Conservation (phyloP, 78 protist genomes). For the Bigelowiella natans region DNA sequence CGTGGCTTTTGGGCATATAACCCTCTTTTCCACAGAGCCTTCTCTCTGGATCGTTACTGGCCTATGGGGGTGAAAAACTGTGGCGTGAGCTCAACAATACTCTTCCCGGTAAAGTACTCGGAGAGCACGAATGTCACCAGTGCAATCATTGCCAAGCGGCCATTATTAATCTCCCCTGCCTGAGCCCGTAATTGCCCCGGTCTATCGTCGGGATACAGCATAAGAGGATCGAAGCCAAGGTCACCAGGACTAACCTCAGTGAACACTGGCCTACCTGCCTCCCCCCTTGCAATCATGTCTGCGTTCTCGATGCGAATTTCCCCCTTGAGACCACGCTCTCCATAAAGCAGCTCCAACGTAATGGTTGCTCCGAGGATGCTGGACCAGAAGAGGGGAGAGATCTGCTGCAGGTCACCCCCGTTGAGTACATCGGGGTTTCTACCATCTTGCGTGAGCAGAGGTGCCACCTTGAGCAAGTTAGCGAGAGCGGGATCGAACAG, state of each 20-base stretch:
- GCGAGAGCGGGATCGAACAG: background rate
- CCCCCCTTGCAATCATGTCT: background rate
- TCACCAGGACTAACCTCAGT: background rate
- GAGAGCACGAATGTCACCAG: background rate
- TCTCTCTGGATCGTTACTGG: no score
- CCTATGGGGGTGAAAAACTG: background rate
- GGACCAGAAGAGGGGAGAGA: background rate
- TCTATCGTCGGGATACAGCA: background rate
- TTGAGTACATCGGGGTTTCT: background rate
- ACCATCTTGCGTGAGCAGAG: background rate
- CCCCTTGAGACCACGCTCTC: background rate
- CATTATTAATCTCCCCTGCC: background rate
- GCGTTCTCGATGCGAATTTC: background rate
- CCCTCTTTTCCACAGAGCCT: no score
- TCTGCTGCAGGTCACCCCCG: background rate
- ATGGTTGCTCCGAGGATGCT: background rate
- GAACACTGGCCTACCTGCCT: background rate
- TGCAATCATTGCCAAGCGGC: background rate
- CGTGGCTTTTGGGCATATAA: no score
- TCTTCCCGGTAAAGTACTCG: background rate
- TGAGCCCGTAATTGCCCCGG: no score
- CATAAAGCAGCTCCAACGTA: background rate
- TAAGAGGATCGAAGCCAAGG: background rate
- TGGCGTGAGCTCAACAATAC: background rate
- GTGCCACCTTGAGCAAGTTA: background rate